phyloP scores from a whole-genome alignment of 2,329 filamentous ascomycete species.

The Gaeumannomyces tritici region DNA sequence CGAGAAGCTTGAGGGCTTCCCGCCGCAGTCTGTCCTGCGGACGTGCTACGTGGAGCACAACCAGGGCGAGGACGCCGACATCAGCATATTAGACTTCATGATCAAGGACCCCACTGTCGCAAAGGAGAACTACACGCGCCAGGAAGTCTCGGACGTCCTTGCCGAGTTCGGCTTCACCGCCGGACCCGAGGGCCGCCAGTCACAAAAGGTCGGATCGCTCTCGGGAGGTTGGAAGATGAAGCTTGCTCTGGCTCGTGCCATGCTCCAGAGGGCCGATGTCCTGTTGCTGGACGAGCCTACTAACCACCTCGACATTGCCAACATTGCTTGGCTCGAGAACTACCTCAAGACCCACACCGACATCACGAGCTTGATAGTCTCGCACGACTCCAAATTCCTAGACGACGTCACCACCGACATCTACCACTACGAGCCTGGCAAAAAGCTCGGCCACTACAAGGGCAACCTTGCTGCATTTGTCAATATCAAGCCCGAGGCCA shows the following conservation, averaged over 20 bases:
- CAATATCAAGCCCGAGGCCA: conserved; percentile 81
- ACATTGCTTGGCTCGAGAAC: conserved; percentile 90
- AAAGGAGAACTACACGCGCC: conserved; percentile 63
- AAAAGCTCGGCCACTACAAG: conserved; percentile 85
- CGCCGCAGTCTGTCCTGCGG: conserved; percentile 79
- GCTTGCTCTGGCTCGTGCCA: conserved; percentile 86
- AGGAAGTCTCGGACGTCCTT: conserved; percentile 64
- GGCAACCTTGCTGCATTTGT: conserved; percentile 81
- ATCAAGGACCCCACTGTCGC: conserved; percentile 81
- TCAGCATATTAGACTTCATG: conserved; percentile 91
- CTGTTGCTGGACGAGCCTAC: conserved; percentile 96
- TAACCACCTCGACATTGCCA: conserved; percentile 93
- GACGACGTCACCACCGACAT: conserved; percentile 98
- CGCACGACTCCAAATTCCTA: conserved; percentile 95
- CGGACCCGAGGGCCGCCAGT: conserved; percentile 80
- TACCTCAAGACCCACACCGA: conserved; percentile 95
- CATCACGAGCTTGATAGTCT: conserved; percentile 95
- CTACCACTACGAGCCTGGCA: conserved; percentile 92
- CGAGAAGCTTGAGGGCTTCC: conserved; percentile 95
- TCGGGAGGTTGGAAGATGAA: conserved; percentile 99
- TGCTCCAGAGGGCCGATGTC: conserved; percentile 95
- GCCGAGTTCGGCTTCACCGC: conserved; percentile 89
- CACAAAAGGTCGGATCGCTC: conserved; percentile 82
- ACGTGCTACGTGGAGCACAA: conserved; percentile 99
- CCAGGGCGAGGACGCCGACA: conserved; percentile 93